phyloP scores from a whole-genome alignment of 345 rosid species.

The Rhodamnia rubescens region DNA sequence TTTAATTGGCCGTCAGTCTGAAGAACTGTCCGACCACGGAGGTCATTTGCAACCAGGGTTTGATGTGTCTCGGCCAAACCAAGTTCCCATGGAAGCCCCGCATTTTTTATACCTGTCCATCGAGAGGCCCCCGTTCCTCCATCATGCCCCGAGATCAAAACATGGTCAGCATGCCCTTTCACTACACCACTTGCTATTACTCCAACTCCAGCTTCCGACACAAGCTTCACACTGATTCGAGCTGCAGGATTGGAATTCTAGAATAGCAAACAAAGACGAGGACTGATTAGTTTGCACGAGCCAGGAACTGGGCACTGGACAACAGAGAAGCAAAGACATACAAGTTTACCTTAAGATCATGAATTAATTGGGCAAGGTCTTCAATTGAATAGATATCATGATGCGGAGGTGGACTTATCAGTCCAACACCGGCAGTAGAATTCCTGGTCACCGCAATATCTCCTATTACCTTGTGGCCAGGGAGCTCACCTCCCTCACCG shows the following conservation, averaged over 20 bases:
- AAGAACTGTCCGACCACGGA: slow-evolving; percentile 95
- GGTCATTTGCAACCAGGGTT: slow-evolving; percentile 97
- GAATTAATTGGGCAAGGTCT: slow-evolving; percentile 97
- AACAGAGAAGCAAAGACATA: not conserved
- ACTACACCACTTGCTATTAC: slow-evolving; percentile 99
- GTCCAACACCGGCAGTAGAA: slow-evolving; percentile 98
- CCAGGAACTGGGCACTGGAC: not conserved
- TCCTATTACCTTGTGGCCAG: slow-evolving; percentile 98
- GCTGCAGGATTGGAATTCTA: slow-evolving; percentile 95
- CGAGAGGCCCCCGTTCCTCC: slow-evolving; percentile 99
- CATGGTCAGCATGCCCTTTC: slow-evolving; percentile 99
- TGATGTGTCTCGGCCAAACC: slow-evolving; percentile 99
- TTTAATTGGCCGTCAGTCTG: slow-evolving; percentile 99
- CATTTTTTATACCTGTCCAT: slow-evolving; percentile 98
- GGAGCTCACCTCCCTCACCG: slow-evolving; percentile 99
- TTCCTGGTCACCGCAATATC: slow-evolving; percentile 96
- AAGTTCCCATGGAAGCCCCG: slow-evolving; percentile 99
- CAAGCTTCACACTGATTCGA: slow-evolving; percentile 89
- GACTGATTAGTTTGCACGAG: not conserved
- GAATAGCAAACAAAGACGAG: not conserved
- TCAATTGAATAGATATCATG: slow-evolving; percentile 99
- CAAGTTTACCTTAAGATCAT: slow-evolving; percentile 84
- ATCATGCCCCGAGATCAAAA: slow-evolving; percentile 95
- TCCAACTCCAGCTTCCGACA: slow-evolving; percentile 99
- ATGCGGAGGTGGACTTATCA: slow-evolving; percentile 99